Percentiles rank a stretch among this genome's conserved stretches.
These are phyloP conservation scores for Cyclotella kingstonii DNA, from an alignment of 108 stramenopile genomes.

Conservation along the genomic window DNA sequence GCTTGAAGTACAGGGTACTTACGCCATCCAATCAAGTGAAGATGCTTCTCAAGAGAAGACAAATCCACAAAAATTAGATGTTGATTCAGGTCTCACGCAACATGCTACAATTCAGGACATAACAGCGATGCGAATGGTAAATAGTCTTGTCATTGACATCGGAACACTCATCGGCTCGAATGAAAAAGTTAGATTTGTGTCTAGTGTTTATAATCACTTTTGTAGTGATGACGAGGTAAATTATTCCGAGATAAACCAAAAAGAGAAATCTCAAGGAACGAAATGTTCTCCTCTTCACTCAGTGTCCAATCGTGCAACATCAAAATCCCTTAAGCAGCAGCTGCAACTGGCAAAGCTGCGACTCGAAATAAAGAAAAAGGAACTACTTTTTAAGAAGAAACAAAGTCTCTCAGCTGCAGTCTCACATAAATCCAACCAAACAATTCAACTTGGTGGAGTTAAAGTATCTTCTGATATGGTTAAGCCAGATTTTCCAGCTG, in stretches of 20 bases:
- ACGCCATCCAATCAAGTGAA: too few relatives aligned
- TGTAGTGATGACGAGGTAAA: slow-evolving; percentile 6
- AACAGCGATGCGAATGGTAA: slow-evolving; percentile 21
- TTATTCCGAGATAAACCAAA: neutral
- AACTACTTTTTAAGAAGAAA: slow-evolving; percentile 22
- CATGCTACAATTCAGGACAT: slow-evolving; percentile 10
- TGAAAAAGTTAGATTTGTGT: slow-evolving; percentile 32
- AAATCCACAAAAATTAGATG: neutral
- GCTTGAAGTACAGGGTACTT: too few relatives aligned
- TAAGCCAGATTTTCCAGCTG: too few relatives aligned
- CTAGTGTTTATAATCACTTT: slow-evolving; percentile 26
- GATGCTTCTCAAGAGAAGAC: neutral
- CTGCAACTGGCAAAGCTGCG: slow-evolving; percentile 39
- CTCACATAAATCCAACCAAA: neutral
- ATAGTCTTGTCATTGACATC: slow-evolving; percentile 17
- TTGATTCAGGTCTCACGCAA: neutral
- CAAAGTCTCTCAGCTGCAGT: neutral
- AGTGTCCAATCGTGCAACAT: slow-evolving; percentile 10
- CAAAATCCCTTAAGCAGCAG: slow-evolving; percentile 35
- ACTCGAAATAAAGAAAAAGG: slow-evolving; percentile 41
- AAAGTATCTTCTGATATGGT: too few relatives aligned
- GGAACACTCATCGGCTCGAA: slow-evolving; percentile 4
- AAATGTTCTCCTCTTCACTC: neutral
- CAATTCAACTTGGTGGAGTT: neutral
- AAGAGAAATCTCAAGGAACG: neutral